phyloP scores from a whole-genome alignment of 176 grass and related monocot genomes.

The Thalia dealbata region DNA sequence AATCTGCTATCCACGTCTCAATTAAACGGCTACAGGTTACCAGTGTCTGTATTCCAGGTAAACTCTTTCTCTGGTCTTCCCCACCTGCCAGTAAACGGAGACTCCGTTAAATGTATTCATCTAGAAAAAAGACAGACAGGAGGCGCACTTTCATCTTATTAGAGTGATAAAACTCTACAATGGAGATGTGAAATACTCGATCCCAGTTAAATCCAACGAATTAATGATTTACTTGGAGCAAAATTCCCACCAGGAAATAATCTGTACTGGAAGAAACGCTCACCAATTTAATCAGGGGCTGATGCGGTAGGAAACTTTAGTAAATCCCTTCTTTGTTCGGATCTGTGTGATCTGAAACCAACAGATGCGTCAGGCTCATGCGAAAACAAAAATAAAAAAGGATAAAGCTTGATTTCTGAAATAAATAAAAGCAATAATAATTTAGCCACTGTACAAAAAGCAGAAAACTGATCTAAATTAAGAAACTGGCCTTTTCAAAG shows the following conservation, averaged over 20 bases:
- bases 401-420: background rate
- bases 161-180: too few species aligned
- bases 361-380: background rate
- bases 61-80: too few species aligned
- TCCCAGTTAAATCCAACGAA: too few species aligned
- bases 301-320: constrained; percentile 65
- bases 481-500: background rate
- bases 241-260: background rate
- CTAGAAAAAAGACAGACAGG: too few species aligned
- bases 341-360: constrained; percentile 57
- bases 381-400: background rate
- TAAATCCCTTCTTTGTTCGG: constrained; percentile 71
- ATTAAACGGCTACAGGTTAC: too few species aligned
- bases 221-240: too few species aligned
- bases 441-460: background rate
- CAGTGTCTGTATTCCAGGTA: too few species aligned
- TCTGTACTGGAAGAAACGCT: background rate
- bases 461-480: background rate
- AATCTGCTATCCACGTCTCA: too few species aligned
- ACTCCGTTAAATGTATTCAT: too few species aligned
- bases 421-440: constrained; percentile 1
- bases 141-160: too few species aligned
- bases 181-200: too few species aligned
- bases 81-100: too few species aligned
- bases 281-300: constrained; percentile 23